Evolutionary conservation across 371 early-diverging fungal genomes (phyloP), one percentile per base, ranked within the genome.

Genomic region (Zychaea mexicana): DNA sequence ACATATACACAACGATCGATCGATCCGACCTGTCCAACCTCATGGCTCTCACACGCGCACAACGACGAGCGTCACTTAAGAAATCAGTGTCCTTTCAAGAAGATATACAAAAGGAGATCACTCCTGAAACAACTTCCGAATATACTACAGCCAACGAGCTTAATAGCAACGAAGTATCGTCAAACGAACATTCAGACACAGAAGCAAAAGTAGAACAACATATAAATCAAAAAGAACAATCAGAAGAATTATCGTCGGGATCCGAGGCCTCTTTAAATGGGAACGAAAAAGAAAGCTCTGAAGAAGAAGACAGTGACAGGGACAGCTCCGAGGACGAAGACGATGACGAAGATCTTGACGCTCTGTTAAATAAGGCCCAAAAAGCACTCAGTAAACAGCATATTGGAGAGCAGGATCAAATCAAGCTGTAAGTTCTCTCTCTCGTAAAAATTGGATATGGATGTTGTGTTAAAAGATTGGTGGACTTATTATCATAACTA

Each of bases 291-390:
- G 19, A 49, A 64, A 26, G 24, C 45, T 52, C 36, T 38, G 59
- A 62, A 15, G 42, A 57, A 9, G 45, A 57, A 38, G 27, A 31
- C 1, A 30, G 26, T 12, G 66, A 67, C 31, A 56, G 62, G 30
- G 56, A 57, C 33, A 49, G 52, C 22, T 54, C 64, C 19, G 52
- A 58, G 31, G 61, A 66, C 22, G 65, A 69, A 31, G 46, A 62
- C 8, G 71, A 73, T 1, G 76, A 79, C 5, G 82, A 81, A 9
- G 81, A 86, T 67, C 62, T 86, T 19, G 81, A 82, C 28, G 61
- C 64, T 7, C 62, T 86, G 12, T 66, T 86, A 28, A 52, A 71
- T n/a, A 83, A 82, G 57, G 86, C 86, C 6, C 73, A 78, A 61
- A 61, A 62, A n/a, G 81, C 80, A 4, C 60, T 86, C 5, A 60